Evolutionary conservation across 2,329 filamentous ascomycete species (phyloP).

Genomic region (Pestalotiopsis sp.): DNA sequence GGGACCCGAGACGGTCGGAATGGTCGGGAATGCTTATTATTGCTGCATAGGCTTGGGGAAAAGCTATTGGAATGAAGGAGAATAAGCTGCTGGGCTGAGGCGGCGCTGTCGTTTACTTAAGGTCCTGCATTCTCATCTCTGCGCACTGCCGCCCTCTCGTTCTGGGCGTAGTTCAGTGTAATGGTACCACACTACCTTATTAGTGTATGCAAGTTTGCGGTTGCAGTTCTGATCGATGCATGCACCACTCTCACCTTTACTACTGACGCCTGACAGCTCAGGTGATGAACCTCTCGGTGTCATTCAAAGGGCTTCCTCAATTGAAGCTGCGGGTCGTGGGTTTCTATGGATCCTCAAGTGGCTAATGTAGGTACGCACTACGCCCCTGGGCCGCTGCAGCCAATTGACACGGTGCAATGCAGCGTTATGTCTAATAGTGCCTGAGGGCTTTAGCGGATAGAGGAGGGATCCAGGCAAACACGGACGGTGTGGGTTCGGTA

Average conservation of each 20-base stretch:
- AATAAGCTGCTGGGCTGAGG: neutral
- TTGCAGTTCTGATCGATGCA: neutral
- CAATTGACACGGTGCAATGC: neutral
- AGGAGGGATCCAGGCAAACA: neutral
- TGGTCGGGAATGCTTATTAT: neutral
- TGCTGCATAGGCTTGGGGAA: neutral
- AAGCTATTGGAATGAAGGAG: slow-evolving; percentile 1
- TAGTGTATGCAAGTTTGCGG: neutral
- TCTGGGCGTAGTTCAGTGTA: neutral
- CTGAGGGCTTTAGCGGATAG: neutral
- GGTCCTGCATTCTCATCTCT: neutral
- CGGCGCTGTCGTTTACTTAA: slow-evolving; percentile 11
- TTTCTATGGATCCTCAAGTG: neutral
- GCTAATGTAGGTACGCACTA: neutral
- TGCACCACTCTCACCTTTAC: neutral
- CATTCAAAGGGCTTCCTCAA: neutral
- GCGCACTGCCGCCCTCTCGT: neutral
- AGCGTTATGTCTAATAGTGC: neutral
- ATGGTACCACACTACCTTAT: neutral
- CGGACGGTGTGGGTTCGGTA: neutral
- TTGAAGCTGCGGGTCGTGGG: neutral
- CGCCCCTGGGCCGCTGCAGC: neutral
- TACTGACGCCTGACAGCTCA: neutral
- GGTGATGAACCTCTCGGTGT: neutral
- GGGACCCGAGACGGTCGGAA: neutral